Conservation (phyloP, 2,329 filamentous ascomycete species). For the Talaromyces sp. region DNA sequence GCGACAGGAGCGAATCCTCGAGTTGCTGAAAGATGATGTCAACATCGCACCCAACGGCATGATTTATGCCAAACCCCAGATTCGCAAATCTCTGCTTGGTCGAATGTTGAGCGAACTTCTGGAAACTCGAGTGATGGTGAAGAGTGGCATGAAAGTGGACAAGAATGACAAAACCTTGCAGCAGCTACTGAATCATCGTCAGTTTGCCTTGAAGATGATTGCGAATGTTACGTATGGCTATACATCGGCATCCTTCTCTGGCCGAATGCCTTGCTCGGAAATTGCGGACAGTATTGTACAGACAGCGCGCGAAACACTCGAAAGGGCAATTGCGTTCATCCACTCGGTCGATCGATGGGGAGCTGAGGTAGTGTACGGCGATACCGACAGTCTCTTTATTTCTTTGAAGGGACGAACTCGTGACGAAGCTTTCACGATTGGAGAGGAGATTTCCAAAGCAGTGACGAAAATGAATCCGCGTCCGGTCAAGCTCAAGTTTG, state of each 20-base stretch:
- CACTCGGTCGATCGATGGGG: constrained; percentile 85
- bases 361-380: constrained; percentile 95
- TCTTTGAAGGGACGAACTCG: constrained; percentile 81
- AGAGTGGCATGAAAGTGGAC: constrained; percentile 91
- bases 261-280: constrained; percentile 95
- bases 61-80: constrained; percentile 83
- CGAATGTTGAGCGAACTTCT: constrained; percentile 97
- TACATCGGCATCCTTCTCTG: constrained; percentile 93
- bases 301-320: constrained; percentile 88
- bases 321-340: constrained; percentile 88
- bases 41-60: constrained; percentile 95
- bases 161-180: constrained; percentile 84
- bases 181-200: constrained; percentile 84
- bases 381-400: constrained; percentile 93
- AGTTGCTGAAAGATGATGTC: constrained; percentile 76
- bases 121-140: constrained; percentile 96
- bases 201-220: constrained; percentile 89
- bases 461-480: constrained; percentile 87
- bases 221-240: constrained; percentile 99
- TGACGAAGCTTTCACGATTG: constrained; percentile 87
- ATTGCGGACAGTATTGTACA: constrained; percentile 98
- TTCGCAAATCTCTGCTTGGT: constrained; percentile 84
- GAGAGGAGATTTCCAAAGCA: constrained; percentile 82
- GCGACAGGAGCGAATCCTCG: constrained; percentile 69
- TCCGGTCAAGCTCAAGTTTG: constrained; percentile 93